Evolutionary conservation across 192 early-diverging fungal species (phyloP), one percentile per base, ranked within the genome.

Genomic region (Entomortierella beljakovae): DNA sequence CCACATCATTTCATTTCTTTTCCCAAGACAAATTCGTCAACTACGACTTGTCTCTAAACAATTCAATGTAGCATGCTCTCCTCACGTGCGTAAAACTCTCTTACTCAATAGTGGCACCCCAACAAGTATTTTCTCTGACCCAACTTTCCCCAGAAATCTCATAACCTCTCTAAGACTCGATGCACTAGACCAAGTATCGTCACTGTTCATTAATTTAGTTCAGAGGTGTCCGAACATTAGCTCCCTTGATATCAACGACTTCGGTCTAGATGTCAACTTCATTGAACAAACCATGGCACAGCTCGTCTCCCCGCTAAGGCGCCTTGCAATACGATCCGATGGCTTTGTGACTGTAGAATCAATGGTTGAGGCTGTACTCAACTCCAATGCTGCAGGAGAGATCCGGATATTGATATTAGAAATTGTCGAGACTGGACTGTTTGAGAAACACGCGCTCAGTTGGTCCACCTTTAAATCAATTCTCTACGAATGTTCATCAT

Each of bases 41-140:
- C 62, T 73, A 6, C 71, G 71, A 26, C 71, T 73, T 33, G 71
- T 73, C 34, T 73, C 55, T 26, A 53, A 52, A 43, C 61, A 48
- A 15, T 6, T 73, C 26, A 25, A 64, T 32, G 23, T 22, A 5
- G 71, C 71, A 1, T 73, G 62, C 49, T 31, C n/a, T 10, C 26
- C 46, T 4, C 48, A 65, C 28, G 34, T 65, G 11, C 34, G 33
- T 18, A 35, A 65, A 37, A 6, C 20, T 22, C n/a, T 73, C 9
- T 1, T 49, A 1, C 54, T 73, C 49, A 54, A 40, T 46, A 52
- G 26, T 28, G 43, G 35, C 15, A 69, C 57, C 3, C 25, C 52
- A 20, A 3, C 37, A 10, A 33, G 28, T 13, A 5, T 52, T 4
- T 10, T 18, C 3, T 25, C 46, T 18, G 37, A 64, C 31, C 62